Percentiles rank a stretch among this genome's conserved stretches.
phyloP scores from a whole-genome alignment of 2,329 filamentous ascomycete species.

The Raffaelea albimanens region DNA sequence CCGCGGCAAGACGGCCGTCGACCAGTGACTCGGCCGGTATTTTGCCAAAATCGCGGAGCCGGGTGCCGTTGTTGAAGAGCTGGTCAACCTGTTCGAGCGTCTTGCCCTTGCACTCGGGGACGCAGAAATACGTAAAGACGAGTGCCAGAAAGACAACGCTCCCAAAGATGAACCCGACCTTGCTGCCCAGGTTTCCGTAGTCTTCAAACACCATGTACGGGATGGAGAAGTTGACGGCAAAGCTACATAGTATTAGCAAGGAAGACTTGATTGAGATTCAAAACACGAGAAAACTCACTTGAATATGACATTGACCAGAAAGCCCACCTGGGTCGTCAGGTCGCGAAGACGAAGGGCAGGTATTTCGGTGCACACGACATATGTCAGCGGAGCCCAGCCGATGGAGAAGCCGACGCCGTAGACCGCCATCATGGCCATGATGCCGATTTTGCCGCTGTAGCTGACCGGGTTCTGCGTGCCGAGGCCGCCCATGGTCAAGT shows the following conservation, averaged over 20 bases:
- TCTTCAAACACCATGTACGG: conserved; percentile 6
- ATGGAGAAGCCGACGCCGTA: conserved; percentile 21
- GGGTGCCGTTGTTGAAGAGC: conserved; percentile 2
- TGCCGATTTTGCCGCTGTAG: neutral
- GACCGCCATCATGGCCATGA: conserved; percentile 22
- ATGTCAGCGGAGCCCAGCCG: conserved; percentile 24
- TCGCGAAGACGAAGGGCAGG: conserved; percentile 22
- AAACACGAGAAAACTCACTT: conserved; percentile 2
- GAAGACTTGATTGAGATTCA: neutral
- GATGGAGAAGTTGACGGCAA: conserved; percentile 7
- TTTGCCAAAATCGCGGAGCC: neutral
- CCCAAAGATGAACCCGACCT: conserved; percentile 9
- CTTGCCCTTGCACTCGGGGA: conserved; percentile 8
- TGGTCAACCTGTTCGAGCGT: conserved; percentile 6
- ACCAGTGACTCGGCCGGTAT: too few relatives aligned
- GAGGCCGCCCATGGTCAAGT: conserved; percentile 27
- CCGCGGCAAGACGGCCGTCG: too few relatives aligned
- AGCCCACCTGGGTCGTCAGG: conserved; percentile 16
- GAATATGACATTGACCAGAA: conserved; percentile 12
- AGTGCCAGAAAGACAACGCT: neutral
- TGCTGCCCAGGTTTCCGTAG: conserved; percentile 7
- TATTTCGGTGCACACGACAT: conserved; percentile 26
- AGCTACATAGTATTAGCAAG: too few relatives aligned
- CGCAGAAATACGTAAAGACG: conserved; percentile 4
- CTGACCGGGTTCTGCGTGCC: conserved; percentile 14